phyloP scores from a whole-genome alignment of 1,284 basidiomycete genomes.

The Ceratobasidium sp. region DNA sequence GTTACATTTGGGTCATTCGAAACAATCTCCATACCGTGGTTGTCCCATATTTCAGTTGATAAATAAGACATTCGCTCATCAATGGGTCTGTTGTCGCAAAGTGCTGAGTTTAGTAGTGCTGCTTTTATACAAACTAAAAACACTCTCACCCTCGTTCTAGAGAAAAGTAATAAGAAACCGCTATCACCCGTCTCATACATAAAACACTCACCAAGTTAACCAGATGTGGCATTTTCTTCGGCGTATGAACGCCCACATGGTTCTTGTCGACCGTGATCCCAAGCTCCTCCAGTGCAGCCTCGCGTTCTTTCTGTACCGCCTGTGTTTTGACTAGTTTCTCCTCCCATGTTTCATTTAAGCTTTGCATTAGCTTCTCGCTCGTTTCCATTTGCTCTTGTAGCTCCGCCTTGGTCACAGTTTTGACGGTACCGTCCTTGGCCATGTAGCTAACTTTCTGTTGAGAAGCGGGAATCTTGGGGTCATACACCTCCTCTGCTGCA shows the following conservation, averaged over 20 bases:
- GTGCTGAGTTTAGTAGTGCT: conserved; percentile 45
- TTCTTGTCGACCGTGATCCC: conserved; percentile 98
- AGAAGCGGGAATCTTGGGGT: conserved; percentile 89
- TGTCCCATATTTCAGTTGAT: conserved; percentile 90
- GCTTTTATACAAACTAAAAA: conserved; percentile 21
- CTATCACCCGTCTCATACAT: conserved; percentile 37
- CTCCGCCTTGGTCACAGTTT: conserved; percentile 96
- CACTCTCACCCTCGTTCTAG: conserved; percentile 81
- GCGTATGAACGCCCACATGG: conserved; percentile 95
- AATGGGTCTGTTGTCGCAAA: conserved; percentile 70
- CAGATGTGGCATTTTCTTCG: conserved; percentile 97
- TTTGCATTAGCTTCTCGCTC: conserved; percentile 96
- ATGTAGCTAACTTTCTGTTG: conserved; percentile 96
- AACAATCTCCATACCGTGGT: conserved; percentile 67
- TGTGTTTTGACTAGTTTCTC: conserved; percentile 93
- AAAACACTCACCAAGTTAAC: conserved; percentile 83
- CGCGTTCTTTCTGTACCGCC: conserved; percentile 94
- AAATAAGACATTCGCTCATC: conserved; percentile 93
- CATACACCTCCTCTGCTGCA: conserved; percentile 77
- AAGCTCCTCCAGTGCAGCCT: conserved; percentile 96
- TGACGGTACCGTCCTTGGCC: conserved; percentile 92
- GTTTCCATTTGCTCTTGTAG: conserved; percentile 96
- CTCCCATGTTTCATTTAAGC: conserved; percentile 98
- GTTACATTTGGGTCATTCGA: neutral
- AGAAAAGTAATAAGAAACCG: conserved; percentile 44